Conservation (phyloP, 2,329 filamentous ascomycete genomes). For the Colletotrichum sp. region DNA sequence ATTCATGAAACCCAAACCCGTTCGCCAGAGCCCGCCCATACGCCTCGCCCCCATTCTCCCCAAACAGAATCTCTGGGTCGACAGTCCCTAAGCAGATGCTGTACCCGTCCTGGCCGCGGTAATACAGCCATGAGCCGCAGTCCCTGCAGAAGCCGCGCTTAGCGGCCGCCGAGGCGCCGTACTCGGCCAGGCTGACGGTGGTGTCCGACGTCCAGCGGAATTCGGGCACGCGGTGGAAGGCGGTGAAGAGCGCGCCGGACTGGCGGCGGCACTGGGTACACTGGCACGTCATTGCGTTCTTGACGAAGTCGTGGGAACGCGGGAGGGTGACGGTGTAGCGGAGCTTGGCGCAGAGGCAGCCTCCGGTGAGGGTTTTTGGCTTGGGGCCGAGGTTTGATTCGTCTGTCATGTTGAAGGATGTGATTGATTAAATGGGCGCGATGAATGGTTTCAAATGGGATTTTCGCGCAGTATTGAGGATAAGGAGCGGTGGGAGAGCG, state of each 20-base stretch:
- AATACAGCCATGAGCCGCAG: slow-evolving; percentile 57
- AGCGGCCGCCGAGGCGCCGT: slow-evolving; percentile 40
- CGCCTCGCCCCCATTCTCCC: slow-evolving; percentile 13
- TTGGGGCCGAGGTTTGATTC: not conserved
- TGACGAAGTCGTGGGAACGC: slow-evolving; percentile 46
- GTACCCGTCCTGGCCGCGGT: slow-evolving; percentile 34
- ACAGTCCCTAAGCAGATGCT: slow-evolving; percentile 47
- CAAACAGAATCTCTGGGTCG: slow-evolving; percentile 46
- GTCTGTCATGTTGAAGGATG: not conserved
- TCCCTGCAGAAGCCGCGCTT: slow-evolving; percentile 52
- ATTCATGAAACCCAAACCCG: slow-evolving; percentile 40
- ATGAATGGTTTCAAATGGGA: not conserved
- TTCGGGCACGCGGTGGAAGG: slow-evolving; percentile 42
- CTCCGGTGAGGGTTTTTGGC: slow-evolving; percentile 49
- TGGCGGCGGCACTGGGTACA: slow-evolving; percentile 61
- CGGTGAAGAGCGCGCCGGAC: slow-evolving; percentile 50
- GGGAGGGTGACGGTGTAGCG: slow-evolving; percentile 55
- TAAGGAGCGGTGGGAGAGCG: not conserved
- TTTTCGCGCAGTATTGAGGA: accelerated
- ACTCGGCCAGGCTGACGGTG: slow-evolving; percentile 39
- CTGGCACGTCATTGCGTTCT: slow-evolving; percentile 53
- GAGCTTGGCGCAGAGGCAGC: slow-evolving; percentile 56
- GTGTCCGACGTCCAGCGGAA: slow-evolving; percentile 36
- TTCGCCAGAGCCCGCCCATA: slow-evolving; percentile 45
- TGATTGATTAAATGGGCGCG: not conserved